phyloP scores from a whole-genome alignment of 306 rosid species.

The Gillenia trifoliata region DNA sequence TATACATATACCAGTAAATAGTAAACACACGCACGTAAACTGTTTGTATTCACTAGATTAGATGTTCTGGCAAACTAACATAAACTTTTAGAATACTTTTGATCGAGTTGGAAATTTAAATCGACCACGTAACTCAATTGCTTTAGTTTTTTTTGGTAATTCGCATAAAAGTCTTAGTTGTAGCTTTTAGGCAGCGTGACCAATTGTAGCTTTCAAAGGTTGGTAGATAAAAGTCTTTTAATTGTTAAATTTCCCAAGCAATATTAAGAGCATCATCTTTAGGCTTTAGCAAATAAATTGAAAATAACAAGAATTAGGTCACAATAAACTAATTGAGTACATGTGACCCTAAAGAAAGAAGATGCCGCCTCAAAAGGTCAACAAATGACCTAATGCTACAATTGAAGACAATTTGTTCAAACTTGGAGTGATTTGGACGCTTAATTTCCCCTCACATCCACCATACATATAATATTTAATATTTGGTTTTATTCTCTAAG shows the following conservation, averaged over 20 bases:
- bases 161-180: neutral
- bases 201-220: neutral
- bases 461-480: neutral
- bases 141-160: neutral
- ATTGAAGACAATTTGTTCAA: constrained; percentile 14
- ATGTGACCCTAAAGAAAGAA: neutral
- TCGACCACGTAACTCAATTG: neutral
- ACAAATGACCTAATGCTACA: constrained; percentile 5
- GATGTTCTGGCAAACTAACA: neutral
- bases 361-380: neutral
- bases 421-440: constrained; percentile 32
- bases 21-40: neutral
- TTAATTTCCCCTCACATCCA: neutral
- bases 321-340: neutral
- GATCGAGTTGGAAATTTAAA: neutral
- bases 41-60: neutral
- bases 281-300: neutral
- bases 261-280: neutral
- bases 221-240: neutral
- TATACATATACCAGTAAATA: neutral
- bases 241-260: neutral
- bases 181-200: no score
- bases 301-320: neutral
- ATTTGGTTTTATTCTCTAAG: neutral
- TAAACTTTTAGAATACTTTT: neutral